Conservation (phyloP, 2,329 filamentous ascomycete species). For the Trichoderma sp. region DNA sequence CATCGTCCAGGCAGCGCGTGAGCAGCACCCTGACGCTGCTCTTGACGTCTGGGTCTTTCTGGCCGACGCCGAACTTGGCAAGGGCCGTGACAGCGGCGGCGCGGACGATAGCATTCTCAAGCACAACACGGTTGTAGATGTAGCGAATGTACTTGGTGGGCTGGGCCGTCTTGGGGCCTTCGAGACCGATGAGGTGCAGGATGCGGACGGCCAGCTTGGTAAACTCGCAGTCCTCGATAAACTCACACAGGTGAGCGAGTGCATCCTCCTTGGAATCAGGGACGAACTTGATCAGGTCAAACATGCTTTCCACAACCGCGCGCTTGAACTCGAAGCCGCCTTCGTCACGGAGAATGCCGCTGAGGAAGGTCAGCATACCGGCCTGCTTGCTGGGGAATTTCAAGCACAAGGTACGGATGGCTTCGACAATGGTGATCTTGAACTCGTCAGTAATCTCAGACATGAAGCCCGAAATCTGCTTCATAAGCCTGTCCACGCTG, state of each 20-base stretch:
- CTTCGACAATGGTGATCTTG: conserved; percentile 99
- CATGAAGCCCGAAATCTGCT: conserved; percentile 98
- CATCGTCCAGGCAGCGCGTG: conserved; percentile 91
- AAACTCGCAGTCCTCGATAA: conserved; percentile 99
- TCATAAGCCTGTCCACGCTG: conserved; percentile 96
- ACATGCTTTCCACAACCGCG: conserved; percentile 97
- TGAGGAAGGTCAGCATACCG: conserved; percentile 95
- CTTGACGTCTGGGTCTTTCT: conserved; percentile 96
- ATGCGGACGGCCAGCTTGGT: conserved; percentile 96
- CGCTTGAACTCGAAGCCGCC: conserved; percentile 99
- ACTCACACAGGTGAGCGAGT: conserved; percentile 94
- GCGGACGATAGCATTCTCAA: conserved; percentile 95
- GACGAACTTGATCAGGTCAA: conserved; percentile 98
- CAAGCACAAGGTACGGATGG: conserved; percentile 91
- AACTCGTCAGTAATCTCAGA: conserved; percentile 99
- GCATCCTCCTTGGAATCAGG: conserved; percentile 83
- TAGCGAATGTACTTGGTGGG: conserved; percentile 99
- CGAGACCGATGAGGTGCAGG: conserved; percentile 87
- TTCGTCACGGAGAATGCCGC: conserved; percentile 94
- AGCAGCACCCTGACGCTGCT: conserved; percentile 91
- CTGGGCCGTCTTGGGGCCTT: conserved; percentile 92
- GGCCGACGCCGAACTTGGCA: conserved; percentile 95
- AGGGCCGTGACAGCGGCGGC: conserved; percentile 94
- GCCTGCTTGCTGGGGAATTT: conserved; percentile 99
- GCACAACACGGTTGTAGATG: conserved; percentile 97